Conservation (phyloP, 257 asterid species). For the Forsythia viridissima region DNA sequence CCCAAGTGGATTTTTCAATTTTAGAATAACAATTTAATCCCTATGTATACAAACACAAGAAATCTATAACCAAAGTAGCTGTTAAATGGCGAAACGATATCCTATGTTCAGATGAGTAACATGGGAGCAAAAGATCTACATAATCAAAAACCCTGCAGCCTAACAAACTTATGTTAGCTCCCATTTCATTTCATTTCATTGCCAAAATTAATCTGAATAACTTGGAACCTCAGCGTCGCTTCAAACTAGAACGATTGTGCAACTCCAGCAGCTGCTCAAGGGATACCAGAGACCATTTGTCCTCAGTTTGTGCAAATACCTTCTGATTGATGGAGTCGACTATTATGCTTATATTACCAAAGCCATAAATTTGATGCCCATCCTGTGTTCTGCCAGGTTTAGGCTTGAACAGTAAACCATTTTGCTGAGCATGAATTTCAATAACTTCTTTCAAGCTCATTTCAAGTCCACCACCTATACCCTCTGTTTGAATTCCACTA, state of each 20-base stretch:
- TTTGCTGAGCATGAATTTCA: slow-evolving; percentile 55
- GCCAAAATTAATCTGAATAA: not conserved
- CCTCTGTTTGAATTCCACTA: slow-evolving; percentile 39
- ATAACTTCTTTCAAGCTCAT: slow-evolving; percentile 61
- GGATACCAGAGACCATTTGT: slow-evolving; percentile 64
- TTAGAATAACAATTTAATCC: not conserved
- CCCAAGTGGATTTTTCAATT: not conserved
- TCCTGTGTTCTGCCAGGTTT: slow-evolving; percentile 86
- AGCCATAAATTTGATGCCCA: slow-evolving; percentile 84
- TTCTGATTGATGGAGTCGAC: slow-evolving; percentile 72
- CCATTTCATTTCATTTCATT: not conserved
- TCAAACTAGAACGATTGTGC: slow-evolving; percentile 55
- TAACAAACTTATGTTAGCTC: not conserved
- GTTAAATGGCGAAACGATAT: not conserved
- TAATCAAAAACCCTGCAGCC: not conserved
- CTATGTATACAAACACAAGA: not conserved
- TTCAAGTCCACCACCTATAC: slow-evolving; percentile 31
- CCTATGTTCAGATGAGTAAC: not conserved
- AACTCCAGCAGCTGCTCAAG: slow-evolving; percentile 79
- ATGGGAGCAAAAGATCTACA: not conserved
- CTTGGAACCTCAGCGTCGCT: slow-evolving; percentile 43
- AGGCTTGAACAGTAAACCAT: slow-evolving; percentile 57
- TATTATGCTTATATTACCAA: slow-evolving; percentile 71
- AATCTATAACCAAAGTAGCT: not conserved
- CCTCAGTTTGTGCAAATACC: slow-evolving; percentile 72